Percentiles rank a stretch among this genome's conserved stretches.
phyloP scores from a whole-genome alignment of 2,329 filamentous ascomycete genomes.

The Ophiostoma populinum region DNA sequence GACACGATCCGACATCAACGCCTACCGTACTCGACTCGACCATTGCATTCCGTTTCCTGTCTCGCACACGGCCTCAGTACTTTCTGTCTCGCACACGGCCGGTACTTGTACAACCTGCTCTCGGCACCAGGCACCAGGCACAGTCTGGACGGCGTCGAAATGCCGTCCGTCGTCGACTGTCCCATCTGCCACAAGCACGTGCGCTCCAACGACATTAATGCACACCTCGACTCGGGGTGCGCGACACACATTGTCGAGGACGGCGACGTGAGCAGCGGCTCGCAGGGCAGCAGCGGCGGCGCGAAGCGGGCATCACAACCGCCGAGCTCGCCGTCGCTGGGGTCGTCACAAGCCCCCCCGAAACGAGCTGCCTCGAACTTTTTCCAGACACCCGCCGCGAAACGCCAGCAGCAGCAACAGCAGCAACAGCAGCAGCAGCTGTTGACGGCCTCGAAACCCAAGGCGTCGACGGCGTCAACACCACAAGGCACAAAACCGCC shows the following conservation, averaged over 20 bases:
- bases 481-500: slow-evolving; percentile 5
- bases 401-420: slow-evolving; percentile 23
- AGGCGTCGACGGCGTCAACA: slow-evolving; percentile 4
- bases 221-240: slow-evolving; percentile 78
- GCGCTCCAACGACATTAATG: slow-evolving; percentile 62
- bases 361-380: slow-evolving; percentile 38
- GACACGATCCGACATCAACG: too few species aligned
- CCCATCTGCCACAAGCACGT: slow-evolving; percentile 67
- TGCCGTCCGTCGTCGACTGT: slow-evolving; percentile 43
- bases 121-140: too few species aligned
- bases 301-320: slow-evolving; percentile 17
- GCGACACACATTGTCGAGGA: slow-evolving; percentile 43
- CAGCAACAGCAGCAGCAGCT: slow-evolving; percentile 7
- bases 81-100: too few species aligned
- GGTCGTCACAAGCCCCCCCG: slow-evolving; percentile 20
- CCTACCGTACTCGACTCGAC: too few species aligned
- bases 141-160: too few species aligned
- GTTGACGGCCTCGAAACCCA: too few species aligned
- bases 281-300: slow-evolving; percentile 2
- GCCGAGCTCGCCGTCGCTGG: slow-evolving; percentile 18
- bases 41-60: too few species aligned
- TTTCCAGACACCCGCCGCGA: slow-evolving; percentile 43
- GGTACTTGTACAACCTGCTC: too few species aligned
- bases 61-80: too few species aligned
- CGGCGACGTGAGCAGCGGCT: slow-evolving; percentile 4